A percentile compares a stretch with the other conserved stretches of the same genome.
Evolutionary conservation across 495 filamentous ascomycete species (phyloP).

Genomic region (Penicillium steckii): DNA sequence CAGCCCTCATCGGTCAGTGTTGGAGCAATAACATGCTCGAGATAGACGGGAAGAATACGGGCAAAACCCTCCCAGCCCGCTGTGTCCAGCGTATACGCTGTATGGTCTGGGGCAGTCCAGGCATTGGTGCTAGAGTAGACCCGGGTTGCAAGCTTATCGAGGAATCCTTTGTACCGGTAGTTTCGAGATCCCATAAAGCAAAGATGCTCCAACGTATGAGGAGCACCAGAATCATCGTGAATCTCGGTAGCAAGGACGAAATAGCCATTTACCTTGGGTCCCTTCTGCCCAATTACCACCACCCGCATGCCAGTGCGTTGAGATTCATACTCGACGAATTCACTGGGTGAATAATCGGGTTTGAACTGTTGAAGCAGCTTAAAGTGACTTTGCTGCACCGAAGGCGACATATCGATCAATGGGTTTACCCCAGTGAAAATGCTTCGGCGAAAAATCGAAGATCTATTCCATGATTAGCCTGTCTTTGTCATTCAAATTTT

Average conservation of each 20-base stretch:
- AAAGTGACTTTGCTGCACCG: conserved; percentile 56
- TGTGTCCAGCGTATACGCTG: conserved; percentile 92
- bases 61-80: conserved; percentile 97
- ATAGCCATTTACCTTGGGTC: conserved; percentile 90
- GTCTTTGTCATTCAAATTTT: no score
- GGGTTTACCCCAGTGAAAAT: conserved; percentile 22
- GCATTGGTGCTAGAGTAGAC: conserved; percentile 95
- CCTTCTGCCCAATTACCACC: conserved; percentile 85
- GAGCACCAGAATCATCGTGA: conserved; percentile 91
- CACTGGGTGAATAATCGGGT: conserved; percentile 81
- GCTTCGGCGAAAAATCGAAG: conserved; percentile 22
- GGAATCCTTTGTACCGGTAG: conserved; percentile 89
- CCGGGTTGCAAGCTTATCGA: conserved; percentile 89
- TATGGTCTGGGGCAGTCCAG: conserved; percentile 91
- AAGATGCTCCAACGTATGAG: conserved; percentile 94
- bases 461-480: conserved; percentile 7
- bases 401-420: conserved; percentile 39
- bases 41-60: conserved; percentile 89
- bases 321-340: conserved; percentile 85
- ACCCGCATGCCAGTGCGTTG: conserved; percentile 90
- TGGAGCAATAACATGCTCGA: conserved; percentile 91
- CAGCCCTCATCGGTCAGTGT: conserved; percentile 90
- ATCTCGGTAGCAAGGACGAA: conserved; percentile 97
- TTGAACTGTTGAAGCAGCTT: conserved; percentile 80
- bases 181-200: conserved; percentile 97